These are phyloP conservation scores for Ehretia macrophylla DNA, from an alignment of 257 asterid species.

Conservation along the genomic window DNA sequence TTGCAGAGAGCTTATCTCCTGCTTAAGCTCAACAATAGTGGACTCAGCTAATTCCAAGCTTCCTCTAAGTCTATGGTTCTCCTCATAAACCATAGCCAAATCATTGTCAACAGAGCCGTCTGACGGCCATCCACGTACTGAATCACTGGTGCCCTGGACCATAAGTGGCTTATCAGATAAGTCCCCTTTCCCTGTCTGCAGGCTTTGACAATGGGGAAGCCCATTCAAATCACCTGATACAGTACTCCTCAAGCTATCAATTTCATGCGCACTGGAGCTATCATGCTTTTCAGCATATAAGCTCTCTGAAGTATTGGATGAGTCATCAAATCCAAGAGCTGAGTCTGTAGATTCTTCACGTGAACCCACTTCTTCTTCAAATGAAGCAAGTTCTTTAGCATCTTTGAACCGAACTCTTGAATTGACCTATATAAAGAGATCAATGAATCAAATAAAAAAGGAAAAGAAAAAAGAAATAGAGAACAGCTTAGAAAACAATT, in stretches of 20 bases:
- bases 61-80: conserved; percentile 66
- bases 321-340: conserved; percentile 49
- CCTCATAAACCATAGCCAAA: conserved; percentile 58
- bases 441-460: no score
- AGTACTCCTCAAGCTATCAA: conserved; percentile 46
- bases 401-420: conserved; percentile 55
- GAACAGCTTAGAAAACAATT: conserved; percentile 7
- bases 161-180: conserved; percentile 39
- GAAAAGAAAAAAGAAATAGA: background rate
- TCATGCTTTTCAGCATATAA: conserved; percentile 74
- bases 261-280: conserved; percentile 38
- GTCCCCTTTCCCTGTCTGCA: conserved; percentile 42
- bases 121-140: conserved; percentile 56
- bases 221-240: conserved; percentile 35
- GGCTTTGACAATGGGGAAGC: conserved; percentile 41
- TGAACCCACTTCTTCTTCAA: conserved; percentile 55
- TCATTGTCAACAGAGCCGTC: conserved; percentile 54
- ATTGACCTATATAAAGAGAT: conserved; percentile 38
- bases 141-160: conserved; percentile 42
- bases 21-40: conserved; percentile 63
- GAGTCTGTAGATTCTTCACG: conserved; percentile 52
- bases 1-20: conserved; percentile 77
- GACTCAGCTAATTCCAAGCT: conserved; percentile 79
- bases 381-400: conserved; percentile 59
- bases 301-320: conserved; percentile 84